Evolutionary conservation across 805 yeast species (phyloP), one percentile per base, ranked within the genome.

Genomic region (Saccharomyces eubayanus): DNA sequence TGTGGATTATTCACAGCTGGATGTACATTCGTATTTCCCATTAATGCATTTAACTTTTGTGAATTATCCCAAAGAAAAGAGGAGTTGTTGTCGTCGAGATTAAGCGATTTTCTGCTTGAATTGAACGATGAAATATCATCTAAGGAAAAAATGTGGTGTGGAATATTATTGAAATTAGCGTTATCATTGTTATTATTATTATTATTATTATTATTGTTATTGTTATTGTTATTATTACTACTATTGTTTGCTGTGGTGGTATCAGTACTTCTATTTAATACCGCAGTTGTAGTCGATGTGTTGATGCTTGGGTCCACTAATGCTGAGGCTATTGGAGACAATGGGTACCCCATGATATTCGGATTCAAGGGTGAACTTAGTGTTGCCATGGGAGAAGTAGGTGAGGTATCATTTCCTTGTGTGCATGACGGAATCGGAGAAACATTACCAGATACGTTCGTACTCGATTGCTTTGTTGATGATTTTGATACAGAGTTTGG

Each of bases 91-190:
- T 36, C 24, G 8, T 36, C 43, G 5, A 16, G 24, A 36, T 36
- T 36, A 24, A 36, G 24, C 10, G 50, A 48, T 31, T 31, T 48
- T 14, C 28, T 48, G 20, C 50, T 48, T 6, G 50, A 48, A 31
- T 48, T 48, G 20, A 16, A 48, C 9, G 50, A 48, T 21, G 50
- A 48, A 30, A 48, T 27, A 20, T 48, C 50, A 48, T 48, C 50
- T 21, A 31, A 21, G 27, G 50, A 48, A 21, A 48, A 40, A 24
- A 45, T 43, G 28, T 20, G 40, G n/a, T 43, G 30, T 28, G 16
- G 29, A 28, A 43, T 49, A n/a, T n/a, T 28, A 36, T 52, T 52
- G 8, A 30, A 40, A 14, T 29, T 52, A 29, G 27, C 29, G 28
- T 24, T 48, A 12, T 31, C 20, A 28, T 31, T 52, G 43, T 24